A percentile compares a stretch with the other conserved stretches of the same genome.
Evolutionary conservation across 2,329 filamentous ascomycete genomes (phyloP).

Genomic region (Hortaea werneckii): DNA sequence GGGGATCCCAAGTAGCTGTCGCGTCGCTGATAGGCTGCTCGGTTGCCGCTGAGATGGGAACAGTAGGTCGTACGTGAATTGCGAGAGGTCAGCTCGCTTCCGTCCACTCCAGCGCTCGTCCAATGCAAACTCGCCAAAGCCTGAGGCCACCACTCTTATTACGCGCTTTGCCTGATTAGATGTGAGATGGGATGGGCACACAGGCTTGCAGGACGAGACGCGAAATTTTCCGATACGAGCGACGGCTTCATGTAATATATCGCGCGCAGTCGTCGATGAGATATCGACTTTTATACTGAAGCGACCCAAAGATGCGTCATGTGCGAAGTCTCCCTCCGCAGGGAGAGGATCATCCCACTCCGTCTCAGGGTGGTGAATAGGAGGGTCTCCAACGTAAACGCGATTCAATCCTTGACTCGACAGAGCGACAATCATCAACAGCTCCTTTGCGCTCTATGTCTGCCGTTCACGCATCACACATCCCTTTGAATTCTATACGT

Average conservation of each 20-base stretch:
- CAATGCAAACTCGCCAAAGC: not conserved
- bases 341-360: not conserved
- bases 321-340: not conserved
- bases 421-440: not conserved
- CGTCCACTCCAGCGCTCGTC: no score
- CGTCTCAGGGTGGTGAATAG: not conserved
- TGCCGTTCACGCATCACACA: not conserved
- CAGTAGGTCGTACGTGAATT: not conserved
- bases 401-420: not conserved
- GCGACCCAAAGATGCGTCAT: not conserved
- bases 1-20: not conserved
- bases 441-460: not conserved
- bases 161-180: not conserved
- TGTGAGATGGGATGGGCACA: not conserved
- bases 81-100: not conserved
- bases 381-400: not conserved
- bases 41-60: not conserved
- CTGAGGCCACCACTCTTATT: not conserved
- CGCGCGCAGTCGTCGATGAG: not conserved
- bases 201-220: not conserved
- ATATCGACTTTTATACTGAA: not conserved
- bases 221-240: not conserved
- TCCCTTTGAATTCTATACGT: not conserved
- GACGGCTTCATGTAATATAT: not conserved
- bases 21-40: not conserved